A percentile compares a stretch with the other conserved stretches of the same genome.
phyloP scores from a whole-genome alignment of 108 stramenopile genomes.

The Schizochytrium sp. region DNA sequence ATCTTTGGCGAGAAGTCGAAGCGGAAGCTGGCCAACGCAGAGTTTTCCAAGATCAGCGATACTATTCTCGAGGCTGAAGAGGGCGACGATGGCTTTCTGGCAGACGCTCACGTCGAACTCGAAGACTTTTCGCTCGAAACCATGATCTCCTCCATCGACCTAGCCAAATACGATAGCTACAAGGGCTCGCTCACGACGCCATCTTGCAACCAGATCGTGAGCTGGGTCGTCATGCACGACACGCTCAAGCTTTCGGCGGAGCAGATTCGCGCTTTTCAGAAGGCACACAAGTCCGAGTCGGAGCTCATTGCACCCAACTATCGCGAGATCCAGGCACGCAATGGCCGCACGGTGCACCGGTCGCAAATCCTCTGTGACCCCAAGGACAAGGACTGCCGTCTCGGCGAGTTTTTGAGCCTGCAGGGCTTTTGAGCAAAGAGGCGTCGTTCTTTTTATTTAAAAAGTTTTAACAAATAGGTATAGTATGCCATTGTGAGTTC shows the following conservation, averaged over 20 bases:
- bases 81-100: no score
- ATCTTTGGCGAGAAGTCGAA: neutral
- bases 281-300: neutral
- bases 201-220: neutral
- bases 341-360: neutral
- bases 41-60: neutral
- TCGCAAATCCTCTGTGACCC: neutral
- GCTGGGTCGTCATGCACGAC: slow-evolving; percentile 11
- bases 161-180: neutral
- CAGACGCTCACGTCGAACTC: neutral
- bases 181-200: neutral
- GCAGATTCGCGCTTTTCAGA: neutral
- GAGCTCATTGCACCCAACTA: neutral
- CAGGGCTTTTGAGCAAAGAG: no score
- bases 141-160: neutral
- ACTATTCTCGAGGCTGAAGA: neutral
- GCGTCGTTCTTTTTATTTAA: no score
- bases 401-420: no score
- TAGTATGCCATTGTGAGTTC: no score
- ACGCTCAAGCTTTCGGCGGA: neutral
- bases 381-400: no score
- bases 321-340: neutral
- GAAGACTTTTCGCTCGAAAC: neutral
- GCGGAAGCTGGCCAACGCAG: neutral
- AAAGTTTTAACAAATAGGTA: no score